Percentiles rank a stretch among this genome's conserved stretches.
Evolutionary conservation across 2,329 filamentous ascomycete species (phyloP).

Genomic region (Aspergillus niger): DNA sequence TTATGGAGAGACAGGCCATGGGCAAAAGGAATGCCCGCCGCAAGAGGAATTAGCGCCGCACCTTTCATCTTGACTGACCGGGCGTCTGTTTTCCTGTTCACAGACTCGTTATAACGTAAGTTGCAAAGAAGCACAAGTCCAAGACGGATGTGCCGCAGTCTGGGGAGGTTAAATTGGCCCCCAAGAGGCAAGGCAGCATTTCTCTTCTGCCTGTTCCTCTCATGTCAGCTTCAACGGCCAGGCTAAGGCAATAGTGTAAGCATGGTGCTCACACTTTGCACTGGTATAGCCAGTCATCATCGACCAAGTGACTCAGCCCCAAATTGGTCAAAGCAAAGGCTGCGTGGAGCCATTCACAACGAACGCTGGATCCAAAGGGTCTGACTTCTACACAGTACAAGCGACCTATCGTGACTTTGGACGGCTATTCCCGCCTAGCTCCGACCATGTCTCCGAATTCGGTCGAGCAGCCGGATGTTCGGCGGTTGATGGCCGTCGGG

Average conservation of each 20-base stretch:
- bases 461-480: not conserved
- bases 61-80: not conserved
- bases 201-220: not conserved
- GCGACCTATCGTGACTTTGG: not conserved
- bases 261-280: not conserved
- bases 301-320: not conserved
- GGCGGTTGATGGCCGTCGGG: not conserved
- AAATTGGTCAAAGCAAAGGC: not conserved
- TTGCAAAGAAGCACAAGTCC: not conserved
- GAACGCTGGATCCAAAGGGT: not conserved
- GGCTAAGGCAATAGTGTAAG: not conserved
- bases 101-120: not conserved
- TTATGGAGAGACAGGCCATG: conserved; percentile 13
- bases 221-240: not conserved
- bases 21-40: not conserved
- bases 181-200: not conserved
- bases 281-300: not conserved
- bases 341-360: not conserved
- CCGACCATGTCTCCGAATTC: not conserved
- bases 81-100: too few species aligned
- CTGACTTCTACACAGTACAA: not conserved
- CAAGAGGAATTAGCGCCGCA: not conserved
- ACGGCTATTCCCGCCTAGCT: not conserved
- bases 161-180: not conserved
- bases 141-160: not conserved